Evolutionary conservation across 805 yeast genomes (phyloP).

Genomic region (Lachancea thermotolerans): DNA sequence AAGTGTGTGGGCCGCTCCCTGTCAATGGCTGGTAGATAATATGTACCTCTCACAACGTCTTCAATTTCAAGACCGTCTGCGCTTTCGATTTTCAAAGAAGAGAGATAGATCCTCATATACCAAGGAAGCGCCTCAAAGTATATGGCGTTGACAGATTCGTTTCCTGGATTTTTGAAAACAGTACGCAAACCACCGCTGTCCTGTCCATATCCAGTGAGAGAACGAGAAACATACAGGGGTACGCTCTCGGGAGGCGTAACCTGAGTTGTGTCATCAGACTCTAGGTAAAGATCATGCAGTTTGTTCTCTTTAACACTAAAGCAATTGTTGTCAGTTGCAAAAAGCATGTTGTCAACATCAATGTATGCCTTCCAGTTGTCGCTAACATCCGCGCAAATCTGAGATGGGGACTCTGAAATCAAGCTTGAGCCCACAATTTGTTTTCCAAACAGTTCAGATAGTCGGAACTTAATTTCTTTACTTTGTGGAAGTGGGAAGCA

Average conservation of each 20-base stretch:
- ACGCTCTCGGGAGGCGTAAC: slow-evolving; percentile 40
- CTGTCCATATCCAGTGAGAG: slow-evolving; percentile 86
- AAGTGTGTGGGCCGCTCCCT: slow-evolving; percentile 76
- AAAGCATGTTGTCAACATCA: slow-evolving; percentile 24
- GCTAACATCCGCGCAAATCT: slow-evolving; percentile 35
- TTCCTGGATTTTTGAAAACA: slow-evolving; percentile 62
- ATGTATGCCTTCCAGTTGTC: slow-evolving; percentile 43
- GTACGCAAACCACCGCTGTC: slow-evolving; percentile 86
- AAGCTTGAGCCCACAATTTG: slow-evolving; percentile 57
- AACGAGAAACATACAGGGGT: slow-evolving; percentile 70
- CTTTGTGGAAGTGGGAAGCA: slow-evolving; percentile 73
- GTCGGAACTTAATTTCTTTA: slow-evolving; percentile 40
- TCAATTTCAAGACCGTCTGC: slow-evolving; percentile 20
- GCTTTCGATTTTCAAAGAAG: slow-evolving; percentile 45
- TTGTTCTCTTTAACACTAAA: slow-evolving; percentile 29
- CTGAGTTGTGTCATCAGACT: slow-evolving; percentile 40
- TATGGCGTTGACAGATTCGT: slow-evolving; percentile 41
- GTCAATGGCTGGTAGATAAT: slow-evolving; percentile 73
- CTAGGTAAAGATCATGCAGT: slow-evolving; percentile 27
- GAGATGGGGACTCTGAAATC: slow-evolving; percentile 40
- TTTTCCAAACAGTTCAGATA: slow-evolving; percentile 67
- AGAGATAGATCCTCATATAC: slow-evolving; percentile 80
- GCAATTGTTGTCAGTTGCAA: slow-evolving; percentile 33
- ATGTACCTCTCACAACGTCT: slow-evolving; percentile 42
- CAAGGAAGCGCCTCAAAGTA: slow-evolving; percentile 86